These are phyloP conservation scores for Diaporthe eres DNA, from an alignment of 2,329 filamentous ascomycete species.

Conservation along the genomic window DNA sequence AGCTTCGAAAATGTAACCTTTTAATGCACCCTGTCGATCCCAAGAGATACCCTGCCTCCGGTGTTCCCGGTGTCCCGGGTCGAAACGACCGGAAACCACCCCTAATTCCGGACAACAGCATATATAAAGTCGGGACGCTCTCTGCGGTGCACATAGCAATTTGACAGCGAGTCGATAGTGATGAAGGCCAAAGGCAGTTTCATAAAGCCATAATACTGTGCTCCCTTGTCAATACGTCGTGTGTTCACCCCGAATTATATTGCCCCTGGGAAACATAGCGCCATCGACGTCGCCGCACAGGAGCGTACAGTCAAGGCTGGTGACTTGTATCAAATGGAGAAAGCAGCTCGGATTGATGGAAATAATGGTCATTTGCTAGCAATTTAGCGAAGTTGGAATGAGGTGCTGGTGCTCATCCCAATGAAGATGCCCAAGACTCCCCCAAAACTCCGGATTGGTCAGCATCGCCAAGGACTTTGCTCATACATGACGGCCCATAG, in stretches of 20 bases:
- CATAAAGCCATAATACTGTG: not conserved
- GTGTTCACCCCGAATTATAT: not conserved
- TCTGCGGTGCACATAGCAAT: too few species aligned
- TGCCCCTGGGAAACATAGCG: not conserved
- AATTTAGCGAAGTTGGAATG: not conserved
- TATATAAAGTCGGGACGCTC: not conserved
- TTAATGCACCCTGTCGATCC: conserved; percentile 16
- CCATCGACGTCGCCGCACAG: not conserved
- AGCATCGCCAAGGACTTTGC: not conserved
- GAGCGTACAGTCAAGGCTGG: not conserved
- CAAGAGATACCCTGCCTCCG: not conserved
- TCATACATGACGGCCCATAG: not conserved
- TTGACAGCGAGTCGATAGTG: not conserved
- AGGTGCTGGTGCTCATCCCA: not conserved
- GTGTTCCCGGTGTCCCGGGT: conserved; percentile 3
- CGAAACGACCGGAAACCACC: not conserved
- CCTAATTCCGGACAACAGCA: not conserved
- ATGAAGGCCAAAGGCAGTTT: not conserved
- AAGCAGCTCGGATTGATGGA: not conserved
- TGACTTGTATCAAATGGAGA: not conserved
- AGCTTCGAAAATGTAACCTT: conserved; percentile 4
- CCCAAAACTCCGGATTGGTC: not conserved
- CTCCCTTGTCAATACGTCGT: not conserved
- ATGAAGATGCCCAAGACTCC: not conserved
- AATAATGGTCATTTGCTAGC: too few species aligned